Conservation (phyloP, 2,329 filamentous ascomycete genomes). For the Stemphylium beticola region DNA sequence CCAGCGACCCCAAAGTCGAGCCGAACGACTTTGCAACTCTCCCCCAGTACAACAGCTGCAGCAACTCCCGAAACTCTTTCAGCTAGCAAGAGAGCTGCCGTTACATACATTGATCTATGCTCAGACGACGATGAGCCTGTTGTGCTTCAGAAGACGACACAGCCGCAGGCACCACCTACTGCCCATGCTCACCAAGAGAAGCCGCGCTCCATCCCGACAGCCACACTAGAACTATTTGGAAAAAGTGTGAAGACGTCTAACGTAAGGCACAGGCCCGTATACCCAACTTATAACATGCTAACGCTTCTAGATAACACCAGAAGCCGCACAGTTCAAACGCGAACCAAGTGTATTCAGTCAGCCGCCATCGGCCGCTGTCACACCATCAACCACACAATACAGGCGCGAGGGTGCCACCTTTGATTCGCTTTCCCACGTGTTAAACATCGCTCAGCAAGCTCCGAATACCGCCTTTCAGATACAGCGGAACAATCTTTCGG, state of each 20-base stretch:
- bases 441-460: background rate
- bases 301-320: background rate
- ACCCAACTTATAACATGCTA: background rate
- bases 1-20: too few relatives aligned
- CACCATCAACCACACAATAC: background rate
- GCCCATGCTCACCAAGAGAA: background rate
- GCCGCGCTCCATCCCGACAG: constrained; percentile 2
- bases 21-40: too few relatives aligned
- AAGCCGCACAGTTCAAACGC: background rate
- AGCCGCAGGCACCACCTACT: background rate
- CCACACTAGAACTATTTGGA: background rate
- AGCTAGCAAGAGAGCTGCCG: background rate
- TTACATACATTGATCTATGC: constrained; percentile 13
- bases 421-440: background rate
- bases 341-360: background rate
- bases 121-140: constrained; percentile 12
- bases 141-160: background rate
- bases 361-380: background rate
- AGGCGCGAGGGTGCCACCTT: background rate
- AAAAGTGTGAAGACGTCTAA: background rate
- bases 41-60: background rate
- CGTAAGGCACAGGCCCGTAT: background rate
- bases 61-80: background rate
- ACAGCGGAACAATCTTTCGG: too few relatives aligned
- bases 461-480: too few relatives aligned